Base-by-base conservation (phyloP, 768 basidiomycete species). In the Hysterangium stoloniferum region DNA sequence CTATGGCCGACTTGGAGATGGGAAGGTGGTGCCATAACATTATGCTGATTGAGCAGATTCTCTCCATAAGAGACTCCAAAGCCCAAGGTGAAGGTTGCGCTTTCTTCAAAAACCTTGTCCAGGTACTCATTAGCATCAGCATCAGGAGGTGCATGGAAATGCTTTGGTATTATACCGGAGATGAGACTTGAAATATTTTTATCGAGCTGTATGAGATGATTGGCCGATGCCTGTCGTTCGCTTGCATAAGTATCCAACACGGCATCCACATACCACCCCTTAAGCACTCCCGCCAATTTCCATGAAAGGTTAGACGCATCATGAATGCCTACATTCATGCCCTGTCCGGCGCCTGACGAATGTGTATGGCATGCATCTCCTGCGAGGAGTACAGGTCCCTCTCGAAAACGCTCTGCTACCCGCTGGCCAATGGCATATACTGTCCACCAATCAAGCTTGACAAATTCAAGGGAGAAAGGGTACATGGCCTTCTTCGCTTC, bases 401-500 rank as follows among this genome's bases (percentile, higher is more conserved):
- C 9, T 13, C 19, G 24, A 35, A 56, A 56, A 17, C 29, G 22
- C 22, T 45, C 43, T 2, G 55, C 55, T 20, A 54, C 37, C 15
- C 55, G 46, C n/a, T 56, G 55, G 7, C 55, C 53, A 33, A 56
- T 44, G 35, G 48, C 45, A 42, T 56, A 56, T 5, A 50, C 41
- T 25, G 55, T 56, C 53, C 53, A 56, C 55, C 55, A 56, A 19
- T 54, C 53, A 28, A 49, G 19, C 11, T 49, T 34, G 25, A 45
- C 54, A 37, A 62, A 62, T 40, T 61, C 60, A 12, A 62, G 43
- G 4, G 56, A 54, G 32, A 54, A 62, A 17, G 61, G 61, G 48
- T 57, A 52, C 17, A 62, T 53, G 12, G 60, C 57, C 33, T 59
- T 60, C 59, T 58, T 57, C 4, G 59, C 61, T 45, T 51, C 49